A percentile compares a stretch with the other conserved stretches of the same genome.
Evolutionary conservation across 148 eudicot species (phyloP).

Genomic region (Chenopodium suecicum): DNA sequence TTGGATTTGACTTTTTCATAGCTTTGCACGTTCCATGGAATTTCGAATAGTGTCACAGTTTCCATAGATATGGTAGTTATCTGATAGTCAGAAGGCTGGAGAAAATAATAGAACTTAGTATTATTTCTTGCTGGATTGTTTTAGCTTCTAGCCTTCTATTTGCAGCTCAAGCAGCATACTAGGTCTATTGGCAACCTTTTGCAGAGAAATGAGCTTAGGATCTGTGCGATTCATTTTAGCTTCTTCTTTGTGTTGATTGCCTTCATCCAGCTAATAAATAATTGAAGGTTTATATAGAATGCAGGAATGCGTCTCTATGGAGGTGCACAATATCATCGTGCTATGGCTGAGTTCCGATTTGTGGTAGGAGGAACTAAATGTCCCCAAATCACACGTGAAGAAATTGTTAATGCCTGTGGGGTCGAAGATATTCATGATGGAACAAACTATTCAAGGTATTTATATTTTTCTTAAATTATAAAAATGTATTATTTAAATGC

Average conservation of each 20-base stretch:
- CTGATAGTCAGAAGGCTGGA: background rate
- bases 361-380: slow-evolving; percentile 96
- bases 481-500: background rate
- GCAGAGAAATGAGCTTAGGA: background rate
- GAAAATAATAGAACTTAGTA: background rate
- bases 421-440: slow-evolving; percentile 99
- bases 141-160: background rate
- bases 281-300: slow-evolving; percentile 47
- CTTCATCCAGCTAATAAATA: background rate
- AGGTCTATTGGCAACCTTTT: background rate
- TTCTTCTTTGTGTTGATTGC: slow-evolving; percentile 10
- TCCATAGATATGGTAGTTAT: background rate
- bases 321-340: slow-evolving; percentile 98
- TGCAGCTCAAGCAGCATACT: background rate
- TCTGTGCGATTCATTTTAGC: background rate
- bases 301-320: slow-evolving; percentile 99
- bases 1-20: background rate
- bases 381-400: slow-evolving; percentile 96
- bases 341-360: slow-evolving; percentile 99
- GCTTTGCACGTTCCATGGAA: background rate
- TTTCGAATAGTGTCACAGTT: background rate
- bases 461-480: background rate
- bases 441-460: slow-evolving; percentile 92
- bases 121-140: background rate
- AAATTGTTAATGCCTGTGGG: slow-evolving; percentile 99